Conservation (phyloP, 2,329 filamentous ascomycete genomes). For the Clonostachys rosea region DNA sequence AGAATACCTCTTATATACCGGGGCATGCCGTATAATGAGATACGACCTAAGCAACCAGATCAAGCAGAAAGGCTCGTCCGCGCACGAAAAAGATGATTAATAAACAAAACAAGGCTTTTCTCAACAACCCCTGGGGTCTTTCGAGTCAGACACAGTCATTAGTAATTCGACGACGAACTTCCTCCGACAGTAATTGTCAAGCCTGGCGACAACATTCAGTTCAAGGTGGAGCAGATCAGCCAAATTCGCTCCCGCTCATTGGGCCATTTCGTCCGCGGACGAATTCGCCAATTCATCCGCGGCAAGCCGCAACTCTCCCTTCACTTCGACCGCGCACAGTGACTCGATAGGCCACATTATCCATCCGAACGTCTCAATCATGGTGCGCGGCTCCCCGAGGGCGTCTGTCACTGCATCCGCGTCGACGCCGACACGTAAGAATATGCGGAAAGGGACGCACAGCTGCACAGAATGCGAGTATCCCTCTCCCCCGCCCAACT, state of each 20-base stretch:
- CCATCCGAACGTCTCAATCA: background rate
- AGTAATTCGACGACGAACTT: background rate
- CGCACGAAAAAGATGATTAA: background rate
- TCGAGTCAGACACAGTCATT: background rate
- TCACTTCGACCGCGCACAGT: conserved; percentile 1
- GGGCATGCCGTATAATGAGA: background rate
- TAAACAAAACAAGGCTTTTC: background rate
- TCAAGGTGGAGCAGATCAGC: conserved; percentile 1
- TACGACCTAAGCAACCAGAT: background rate
- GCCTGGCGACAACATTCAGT: background rate
- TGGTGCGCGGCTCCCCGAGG: background rate
- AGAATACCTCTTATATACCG: background rate
- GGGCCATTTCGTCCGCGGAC: conserved; percentile 8
- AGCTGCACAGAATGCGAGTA: conserved; percentile 16
- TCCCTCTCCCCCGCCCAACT: background rate
- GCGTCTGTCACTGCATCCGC: conserved; percentile 1
- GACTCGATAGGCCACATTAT: background rate
- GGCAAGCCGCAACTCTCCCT: background rate
- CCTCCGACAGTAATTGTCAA: background rate
- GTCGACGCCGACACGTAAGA: conserved; percentile 5
- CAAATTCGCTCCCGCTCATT: background rate
- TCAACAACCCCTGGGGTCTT: background rate
- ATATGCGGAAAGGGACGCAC: conserved; percentile 15
- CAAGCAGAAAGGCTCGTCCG: background rate
- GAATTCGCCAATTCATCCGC: conserved; percentile 2